phyloP scores from a whole-genome alignment of 1,284 basidiomycete species.

The Cutaneotrichosporon mucoides region DNA sequence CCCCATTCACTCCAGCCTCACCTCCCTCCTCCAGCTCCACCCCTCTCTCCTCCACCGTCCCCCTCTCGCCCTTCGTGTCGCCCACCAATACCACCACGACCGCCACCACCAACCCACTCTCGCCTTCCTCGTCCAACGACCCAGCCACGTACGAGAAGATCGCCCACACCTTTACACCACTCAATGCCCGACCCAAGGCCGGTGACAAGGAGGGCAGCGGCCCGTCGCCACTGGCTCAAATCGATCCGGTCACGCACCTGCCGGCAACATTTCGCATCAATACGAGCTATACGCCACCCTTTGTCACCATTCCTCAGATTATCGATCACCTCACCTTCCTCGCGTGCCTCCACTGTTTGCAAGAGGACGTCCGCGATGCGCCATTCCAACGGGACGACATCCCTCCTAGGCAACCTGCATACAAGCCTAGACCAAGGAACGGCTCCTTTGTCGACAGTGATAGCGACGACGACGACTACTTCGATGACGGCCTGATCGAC shows the following conservation, averaged over 20 bases:
- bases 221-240: background rate
- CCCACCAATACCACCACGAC: background rate
- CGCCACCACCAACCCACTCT: background rate
- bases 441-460: background rate
- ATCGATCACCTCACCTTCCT: constrained; percentile 28
- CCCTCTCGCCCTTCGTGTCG: background rate
- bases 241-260: constrained; percentile 21
- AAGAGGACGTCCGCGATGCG: constrained; percentile 16
- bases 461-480: background rate
- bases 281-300: background rate
- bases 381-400: background rate
- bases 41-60: background rate
- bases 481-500: background rate
- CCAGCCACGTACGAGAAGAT: background rate
- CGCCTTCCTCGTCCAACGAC: background rate
- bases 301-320: constrained; percentile 22
- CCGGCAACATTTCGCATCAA: constrained; percentile 21
- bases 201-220: background rate
- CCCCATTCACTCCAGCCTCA: background rate
- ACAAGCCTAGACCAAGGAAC: background rate
- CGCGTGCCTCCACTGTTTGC: constrained; percentile 17
- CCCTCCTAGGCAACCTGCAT: background rate
- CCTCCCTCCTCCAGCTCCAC: background rate
- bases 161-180: background rate
- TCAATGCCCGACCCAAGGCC: background rate